Evolutionary conservation across 2,329 filamentous ascomycete species (phyloP), one percentile per base, ranked within the genome.

Genomic region (Neurospora crassa): DNA sequence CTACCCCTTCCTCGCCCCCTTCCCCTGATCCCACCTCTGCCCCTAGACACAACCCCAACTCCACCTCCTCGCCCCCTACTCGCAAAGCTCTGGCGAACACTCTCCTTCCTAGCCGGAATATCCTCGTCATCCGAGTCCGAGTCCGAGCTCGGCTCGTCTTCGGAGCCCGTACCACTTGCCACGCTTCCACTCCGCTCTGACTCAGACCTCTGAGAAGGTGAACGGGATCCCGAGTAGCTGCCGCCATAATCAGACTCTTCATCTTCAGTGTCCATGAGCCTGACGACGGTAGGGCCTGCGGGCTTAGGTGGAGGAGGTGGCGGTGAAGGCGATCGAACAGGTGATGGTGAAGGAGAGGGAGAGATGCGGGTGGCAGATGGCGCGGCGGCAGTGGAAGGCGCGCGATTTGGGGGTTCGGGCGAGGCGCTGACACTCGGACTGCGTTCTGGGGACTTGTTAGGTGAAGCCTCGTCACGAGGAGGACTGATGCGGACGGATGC

Each of bases 221-320:
- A 63, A 7, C 53, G 53, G 53, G 53, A 63, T 10, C 70, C 68
- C 7, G 67, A 63, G 29, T 72, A 53, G 2, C 47, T 53, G 43
- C 24, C 53, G 18, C 71, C 70, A 41, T 71, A 71, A 11, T 72
- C 71, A 11, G 70, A 72, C 14, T 75, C 74, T 29, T 77, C 76
- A 2, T 76, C 75, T 12, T 77, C 78, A 11, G 76, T 76, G 3
- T 76, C 76, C 11, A 76, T 73, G 40, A 82, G 75, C 29, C 80
- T 74, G 29, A 82, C 79, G 11, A 81, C 73, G 0, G 80, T 81
- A 11, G 78, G 78, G 12, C 77, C 78, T 18, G 75, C 45, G 11
- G 74, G 74, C 67, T 71, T 72, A 11, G 70, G 69, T 24, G 70
- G 68, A 8, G 71, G 73, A n/a, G 72, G 71, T 18, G 73, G 71